These are phyloP conservation scores for Pseudogymnoascus sp. DNA, from an alignment of 2,329 filamentous ascomycete species.

Conservation along the genomic window DNA sequence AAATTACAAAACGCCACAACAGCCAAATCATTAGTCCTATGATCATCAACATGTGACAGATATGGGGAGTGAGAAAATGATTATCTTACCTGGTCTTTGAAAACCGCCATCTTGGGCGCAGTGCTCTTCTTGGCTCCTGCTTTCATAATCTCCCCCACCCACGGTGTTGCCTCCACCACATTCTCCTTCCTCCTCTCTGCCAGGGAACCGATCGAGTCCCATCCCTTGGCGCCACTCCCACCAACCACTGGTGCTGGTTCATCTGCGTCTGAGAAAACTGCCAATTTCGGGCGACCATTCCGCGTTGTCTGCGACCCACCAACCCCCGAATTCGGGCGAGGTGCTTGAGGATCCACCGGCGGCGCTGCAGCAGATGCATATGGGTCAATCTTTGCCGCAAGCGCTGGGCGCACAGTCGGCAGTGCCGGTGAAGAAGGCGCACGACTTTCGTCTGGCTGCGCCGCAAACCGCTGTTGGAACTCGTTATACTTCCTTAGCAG, in stretches of 20 bases:
- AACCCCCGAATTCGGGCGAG: conserved; percentile 40
- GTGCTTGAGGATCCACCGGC: conserved; percentile 53
- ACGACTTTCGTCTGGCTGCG: conserved; percentile 48
- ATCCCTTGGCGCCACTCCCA: conserved; percentile 57
- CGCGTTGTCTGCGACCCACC: conserved; percentile 46
- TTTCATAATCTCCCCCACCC: conserved; percentile 86
- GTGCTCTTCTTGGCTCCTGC: conserved; percentile 73
- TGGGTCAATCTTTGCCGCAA: conserved; percentile 79
- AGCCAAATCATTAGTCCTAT: conserved; percentile 82
- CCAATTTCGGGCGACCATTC: conserved; percentile 69
- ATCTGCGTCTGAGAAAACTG: conserved; percentile 77
- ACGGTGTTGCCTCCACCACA: conserved; percentile 72
- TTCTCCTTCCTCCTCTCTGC: conserved; percentile 94
- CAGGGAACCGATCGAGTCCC: conserved; percentile 85
- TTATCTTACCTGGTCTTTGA: conserved; percentile 87
- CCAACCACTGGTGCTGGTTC: conserved; percentile 47
- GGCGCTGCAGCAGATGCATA: conserved; percentile 52
- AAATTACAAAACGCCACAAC: conserved; percentile 47
- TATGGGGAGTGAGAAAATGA: conserved; percentile 24
- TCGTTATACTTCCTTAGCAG: conserved; percentile 84
- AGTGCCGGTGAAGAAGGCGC: conserved; percentile 82
- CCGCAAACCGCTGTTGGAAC: conserved; percentile 73
- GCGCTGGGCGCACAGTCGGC: conserved; percentile 69
- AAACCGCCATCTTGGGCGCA: conserved; percentile 77
- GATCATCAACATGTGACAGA: conserved; percentile 69